Percentiles rank a stretch among this genome's conserved stretches.
Conservation (phyloP, 2,329 filamentous ascomycete species). For the Nothophaeocryptopus gaeumannii region DNA sequence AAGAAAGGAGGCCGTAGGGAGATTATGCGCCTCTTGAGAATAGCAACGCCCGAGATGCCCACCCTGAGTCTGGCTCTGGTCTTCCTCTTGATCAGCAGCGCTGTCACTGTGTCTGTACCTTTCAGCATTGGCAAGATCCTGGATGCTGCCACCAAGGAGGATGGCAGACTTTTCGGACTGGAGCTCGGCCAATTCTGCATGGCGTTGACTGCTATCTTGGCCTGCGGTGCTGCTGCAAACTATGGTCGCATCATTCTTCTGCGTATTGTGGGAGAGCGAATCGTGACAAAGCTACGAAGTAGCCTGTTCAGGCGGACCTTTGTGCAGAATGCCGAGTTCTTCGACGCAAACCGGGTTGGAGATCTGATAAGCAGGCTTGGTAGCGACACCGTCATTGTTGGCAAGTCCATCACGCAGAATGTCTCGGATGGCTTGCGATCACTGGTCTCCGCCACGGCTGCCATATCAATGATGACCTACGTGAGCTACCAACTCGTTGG, state of each 20-base stretch:
- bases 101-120: constrained; percentile 92
- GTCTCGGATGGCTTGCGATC: constrained; percentile 92
- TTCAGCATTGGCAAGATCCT: constrained; percentile 96
- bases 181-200: constrained; percentile 85
- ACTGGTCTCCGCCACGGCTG: constrained; percentile 83
- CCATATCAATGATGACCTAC: constrained; percentile 92
- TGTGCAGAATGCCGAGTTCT: constrained; percentile 97
- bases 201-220: constrained; percentile 69
- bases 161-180: constrained; percentile 76
- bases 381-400: constrained; percentile 95
- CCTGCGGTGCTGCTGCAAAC: constrained; percentile 82
- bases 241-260: constrained; percentile 92
- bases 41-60: constrained; percentile 79
- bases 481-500: constrained; percentile 87
- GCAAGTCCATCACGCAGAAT: constrained; percentile 98
- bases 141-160: constrained; percentile 77
- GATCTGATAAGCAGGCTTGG: constrained; percentile 93
- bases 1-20: constrained; percentile 59
- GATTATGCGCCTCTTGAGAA: constrained; percentile 82
- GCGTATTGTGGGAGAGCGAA: constrained; percentile 89
- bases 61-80: constrained; percentile 78
- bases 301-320: constrained; percentile 89
- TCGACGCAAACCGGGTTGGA: constrained; percentile 94
- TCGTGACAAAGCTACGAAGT: constrained; percentile 84
- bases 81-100: constrained; percentile 83